These are phyloP conservation scores for Thelonectria rubi DNA, from an alignment of 2,329 filamentous ascomycete genomes.

Conservation along the genomic window DNA sequence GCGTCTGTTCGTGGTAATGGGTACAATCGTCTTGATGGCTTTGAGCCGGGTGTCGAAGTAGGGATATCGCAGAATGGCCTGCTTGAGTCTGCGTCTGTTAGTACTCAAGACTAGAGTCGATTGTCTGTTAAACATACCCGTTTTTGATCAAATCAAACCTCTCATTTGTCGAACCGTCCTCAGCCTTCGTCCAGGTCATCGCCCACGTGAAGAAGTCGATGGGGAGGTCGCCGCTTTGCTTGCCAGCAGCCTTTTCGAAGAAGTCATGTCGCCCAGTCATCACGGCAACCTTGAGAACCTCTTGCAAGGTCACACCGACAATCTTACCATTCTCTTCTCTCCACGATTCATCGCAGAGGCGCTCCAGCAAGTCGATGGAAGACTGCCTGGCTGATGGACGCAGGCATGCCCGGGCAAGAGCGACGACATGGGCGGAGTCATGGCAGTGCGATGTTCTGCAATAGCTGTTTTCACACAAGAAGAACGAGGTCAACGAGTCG, in stretches of 20 bases:
- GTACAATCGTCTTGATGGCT: no score
- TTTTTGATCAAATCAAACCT: constrained; percentile 15
- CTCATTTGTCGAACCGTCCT: neutral
- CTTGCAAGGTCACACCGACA: neutral
- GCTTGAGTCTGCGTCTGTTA: no score
- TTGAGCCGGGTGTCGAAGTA: neutral
- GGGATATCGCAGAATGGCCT: neutral
- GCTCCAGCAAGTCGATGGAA: constrained; percentile 5
- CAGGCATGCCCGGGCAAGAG: constrained; percentile 21
- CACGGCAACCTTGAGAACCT: constrained; percentile 26
- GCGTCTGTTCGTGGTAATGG: no score
- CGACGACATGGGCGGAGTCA: constrained; percentile 17
- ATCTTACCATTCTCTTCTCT: neutral
- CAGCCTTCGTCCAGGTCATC: constrained; percentile 16
- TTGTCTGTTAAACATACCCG: constrained; percentile 2
- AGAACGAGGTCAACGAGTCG: constrained; percentile 26
- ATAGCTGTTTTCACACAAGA: neutral
- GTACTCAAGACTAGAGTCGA: no score
- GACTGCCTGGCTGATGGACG: constrained; percentile 5
- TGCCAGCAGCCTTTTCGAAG: constrained; percentile 15
- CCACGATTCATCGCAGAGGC: constrained; percentile 14
- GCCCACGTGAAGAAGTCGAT: constrained; percentile 26
- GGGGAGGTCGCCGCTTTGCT: constrained; percentile 9
- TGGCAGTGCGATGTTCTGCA: neutral
- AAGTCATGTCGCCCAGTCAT: constrained; percentile 2